Base-by-base conservation (phyloP, 2,329 filamentous ascomycete species). In the Alternaria rosae region DNA sequence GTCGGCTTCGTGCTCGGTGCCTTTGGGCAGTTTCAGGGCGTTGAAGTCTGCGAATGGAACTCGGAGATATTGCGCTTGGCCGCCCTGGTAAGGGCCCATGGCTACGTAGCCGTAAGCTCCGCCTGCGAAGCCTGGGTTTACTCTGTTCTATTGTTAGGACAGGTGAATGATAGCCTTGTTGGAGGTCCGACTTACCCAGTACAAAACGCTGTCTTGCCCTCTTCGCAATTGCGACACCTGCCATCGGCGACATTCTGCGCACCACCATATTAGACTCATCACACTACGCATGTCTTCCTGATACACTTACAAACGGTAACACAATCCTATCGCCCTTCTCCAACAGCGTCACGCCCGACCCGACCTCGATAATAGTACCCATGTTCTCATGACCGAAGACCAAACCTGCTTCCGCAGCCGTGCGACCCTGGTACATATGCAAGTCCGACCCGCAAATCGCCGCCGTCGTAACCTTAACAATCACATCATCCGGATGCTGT, bases 31-130 rank as follows among this genome's bases (percentile, higher is more conserved):
- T 55, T 85, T 85, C 30, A 91, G 76, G 6, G 86, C 86, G 62
- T 91, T 91, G 78, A 90, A 90, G 70, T 91, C 89, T 1, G 88
- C 89, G 59, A 87, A 90, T 0, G 89, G 89, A 2, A 91, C 85
- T 4, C 87, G 83, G 17, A 91, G 78, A 60, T 88, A 91, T 71
- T 91, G 87, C 3, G 88, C 89, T 71, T 89, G 86, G 13, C 86
- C 85, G 59, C 83, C 85, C 57, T 84, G 81, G 61, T 84, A 85
- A 1, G 82, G 82, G 1, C 87, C 87, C 86, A 87, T 87, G 11
- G 85, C 81, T n/a, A 90, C 87, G 68, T 90, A 87, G 6, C 87
- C 86, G 58, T 88, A 88, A 20, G 86, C 85, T 9, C 85, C 86
- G 6, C 86, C 86, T 2, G 86, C 86, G 66, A 88, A 88, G 0